These are phyloP conservation scores for Crepidotus variabilis DNA, from an alignment of 768 basidiomycete species.

Conservation along the genomic window DNA sequence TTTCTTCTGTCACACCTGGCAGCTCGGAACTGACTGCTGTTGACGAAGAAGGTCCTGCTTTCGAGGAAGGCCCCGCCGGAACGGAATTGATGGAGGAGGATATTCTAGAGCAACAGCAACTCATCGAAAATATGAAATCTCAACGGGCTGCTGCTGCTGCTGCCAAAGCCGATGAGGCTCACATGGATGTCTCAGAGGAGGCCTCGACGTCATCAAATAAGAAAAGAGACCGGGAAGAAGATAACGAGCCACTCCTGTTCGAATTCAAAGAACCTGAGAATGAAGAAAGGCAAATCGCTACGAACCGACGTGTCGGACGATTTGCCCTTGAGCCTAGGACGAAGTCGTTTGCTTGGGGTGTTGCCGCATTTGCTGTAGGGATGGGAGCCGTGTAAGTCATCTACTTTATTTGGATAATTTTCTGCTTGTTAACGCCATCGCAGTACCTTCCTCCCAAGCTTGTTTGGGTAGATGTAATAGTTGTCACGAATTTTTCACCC, in stretches of 20 bases:
- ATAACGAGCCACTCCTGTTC: constrained; percentile 47
- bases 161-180: constrained; percentile 18
- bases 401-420: not conserved
- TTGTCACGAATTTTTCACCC: not conserved
- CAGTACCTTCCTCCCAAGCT: constrained; percentile 59
- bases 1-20: constrained; percentile 35
- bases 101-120: constrained; percentile 70
- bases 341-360: constrained; percentile 80
- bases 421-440: not conserved
- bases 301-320: constrained; percentile 61
- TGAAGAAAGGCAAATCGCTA: constrained; percentile 45
- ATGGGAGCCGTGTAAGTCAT: constrained; percentile 72
- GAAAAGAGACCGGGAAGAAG: constrained; percentile 56
- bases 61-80: constrained; percentile 51
- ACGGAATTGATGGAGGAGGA: constrained; percentile 66
- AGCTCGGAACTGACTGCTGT: constrained; percentile 63
- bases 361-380: constrained; percentile 80
- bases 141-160: constrained; percentile 42
- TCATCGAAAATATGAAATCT: constrained; percentile 71
- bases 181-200: constrained; percentile 37
- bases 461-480: constrained; percentile 39
- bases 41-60: constrained; percentile 58
- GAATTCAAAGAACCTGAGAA: constrained; percentile 68
- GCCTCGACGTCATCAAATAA: constrained; percentile 22
- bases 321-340: constrained; percentile 60